Conservation (phyloP, 257 asterid species). For the Solanum tarijense region DNA sequence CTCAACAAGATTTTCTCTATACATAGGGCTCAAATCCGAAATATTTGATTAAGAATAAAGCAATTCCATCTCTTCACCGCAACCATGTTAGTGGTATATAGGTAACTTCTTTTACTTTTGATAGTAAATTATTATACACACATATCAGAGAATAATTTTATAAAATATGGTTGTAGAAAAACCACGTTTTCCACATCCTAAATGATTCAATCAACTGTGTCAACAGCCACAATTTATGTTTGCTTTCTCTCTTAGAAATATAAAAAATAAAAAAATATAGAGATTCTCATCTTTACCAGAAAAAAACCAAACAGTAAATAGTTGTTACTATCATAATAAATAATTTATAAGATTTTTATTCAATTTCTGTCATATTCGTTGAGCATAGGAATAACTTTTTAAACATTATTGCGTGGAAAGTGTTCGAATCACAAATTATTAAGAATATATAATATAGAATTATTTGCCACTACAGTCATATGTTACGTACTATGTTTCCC, state of each 20-base stretch:
- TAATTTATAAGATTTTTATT: background rate
- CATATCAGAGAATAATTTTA: background rate
- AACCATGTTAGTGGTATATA: too few relatives aligned
- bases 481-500: background rate
- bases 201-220: background rate
- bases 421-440: background rate
- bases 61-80: too few relatives aligned
- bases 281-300: background rate
- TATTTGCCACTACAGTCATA: background rate
- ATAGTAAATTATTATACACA: background rate
- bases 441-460: background rate
- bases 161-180: background rate
- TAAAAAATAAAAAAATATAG: background rate
- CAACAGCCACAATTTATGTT: background rate
- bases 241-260: background rate
- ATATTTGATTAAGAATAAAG: too few relatives aligned
- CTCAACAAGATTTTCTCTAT: background rate
- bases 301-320: background rate
- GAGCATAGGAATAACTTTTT: background rate
- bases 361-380: background rate
- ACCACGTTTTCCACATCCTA: background rate
- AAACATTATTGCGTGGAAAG: background rate
- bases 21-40: rapidly evolving
- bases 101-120: background rate
- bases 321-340: background rate